Base-by-base conservation (phyloP, 1,284 basidiomycete genomes). In the Ceratobasidium sp. region DNA sequence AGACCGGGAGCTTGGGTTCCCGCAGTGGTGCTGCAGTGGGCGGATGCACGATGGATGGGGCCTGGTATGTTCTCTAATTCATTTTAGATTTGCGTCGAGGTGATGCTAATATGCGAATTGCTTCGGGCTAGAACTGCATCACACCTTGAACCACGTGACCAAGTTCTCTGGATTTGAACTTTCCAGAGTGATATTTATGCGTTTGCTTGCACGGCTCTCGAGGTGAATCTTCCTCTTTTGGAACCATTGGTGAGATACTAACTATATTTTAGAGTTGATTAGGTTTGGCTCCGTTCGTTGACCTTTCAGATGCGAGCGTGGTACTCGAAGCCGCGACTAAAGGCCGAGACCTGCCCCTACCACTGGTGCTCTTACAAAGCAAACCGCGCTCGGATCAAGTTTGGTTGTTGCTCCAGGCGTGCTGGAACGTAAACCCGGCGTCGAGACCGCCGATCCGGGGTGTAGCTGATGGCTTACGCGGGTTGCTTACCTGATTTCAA, bases 141-240 rank as follows among this genome's bases (percentile, higher is more conserved):
- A 75, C 26, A 23, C 46, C 15, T 38, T 75, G 20, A 64, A 75
- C 20, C 71, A 61, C 59, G 52, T 42, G 71, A 75, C 71, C 20
- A 75, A 65, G 26, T 75, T 75, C 71, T 61, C 71, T 10, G 71
- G 71, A 23, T 40, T 23, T 28, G 71, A 59, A 65, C 71, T 33
- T n/a, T 23, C 20, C 71, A 75, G 20, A 75, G 71, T 44, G 59
- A 75, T 44, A 23, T 75, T 12, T 75, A 75, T 54, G 71, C 71
- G 40, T 75, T 75, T 75, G 71, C 59, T 12, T 75, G 71, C 44
- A 75, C 73, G 50, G 62, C 73, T 6, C 73, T 75, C 61, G 73
- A 66, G 73, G 73, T 75, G 20, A 9, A 44, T 46, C n/a, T 48
- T 2, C 9, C 9, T 44, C 3, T 7, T 57, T 23, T 66, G 15